phyloP scores from a whole-genome alignment of 345 rosid species.

The Physaria fendleri region DNA sequence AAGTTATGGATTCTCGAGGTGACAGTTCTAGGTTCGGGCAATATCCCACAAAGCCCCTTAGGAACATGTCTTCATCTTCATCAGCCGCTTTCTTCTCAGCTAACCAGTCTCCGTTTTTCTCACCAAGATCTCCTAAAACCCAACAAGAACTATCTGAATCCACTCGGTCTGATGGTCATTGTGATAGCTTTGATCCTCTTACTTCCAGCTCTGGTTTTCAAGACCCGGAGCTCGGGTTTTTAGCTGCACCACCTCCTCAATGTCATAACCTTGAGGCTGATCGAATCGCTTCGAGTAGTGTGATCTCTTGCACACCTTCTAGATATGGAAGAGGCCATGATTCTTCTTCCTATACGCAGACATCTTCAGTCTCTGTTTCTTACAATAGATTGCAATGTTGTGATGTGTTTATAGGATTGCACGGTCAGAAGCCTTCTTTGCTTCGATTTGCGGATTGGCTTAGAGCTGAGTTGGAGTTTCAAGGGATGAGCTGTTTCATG shows the following conservation, averaged over 20 bases:
- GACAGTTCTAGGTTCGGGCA: constrained; percentile 62
- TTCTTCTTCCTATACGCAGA: constrained; percentile 41
- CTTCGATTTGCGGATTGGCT: constrained; percentile 82
- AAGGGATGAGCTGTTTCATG: constrained; percentile 86
- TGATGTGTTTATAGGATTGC: constrained; percentile 75
- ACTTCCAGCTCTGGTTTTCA: constrained; percentile 52
- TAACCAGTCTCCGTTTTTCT: constrained; percentile 85
- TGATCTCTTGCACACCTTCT: constrained; percentile 43
- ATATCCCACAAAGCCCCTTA: constrained; percentile 43
- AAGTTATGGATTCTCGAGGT: constrained; percentile 57
- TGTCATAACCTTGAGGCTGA: constrained; percentile 36
- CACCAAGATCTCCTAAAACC: constrained; percentile 68
- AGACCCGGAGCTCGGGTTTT: constrained; percentile 33
- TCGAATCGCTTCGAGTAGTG: constrained; percentile 39
- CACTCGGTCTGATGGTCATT: constrained; percentile 53
- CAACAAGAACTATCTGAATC: constrained; percentile 53
- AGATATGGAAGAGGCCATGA: constrained; percentile 31
- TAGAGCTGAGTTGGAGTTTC: constrained; percentile 80
- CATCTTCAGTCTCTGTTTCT: constrained; percentile 55
- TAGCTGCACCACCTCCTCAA: constrained; percentile 33
- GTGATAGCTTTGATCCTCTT: constrained; percentile 49
- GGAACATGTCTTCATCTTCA: constrained; percentile 80
- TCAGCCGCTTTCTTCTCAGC: constrained; percentile 91
- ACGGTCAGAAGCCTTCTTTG: constrained; percentile 72
- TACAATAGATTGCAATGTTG: constrained; percentile 63